Evolutionary conservation across 352 stramenopile genomes (phyloP), one percentile per base, ranked within the genome.

Genomic region (Phytophthora colocasiae): DNA sequence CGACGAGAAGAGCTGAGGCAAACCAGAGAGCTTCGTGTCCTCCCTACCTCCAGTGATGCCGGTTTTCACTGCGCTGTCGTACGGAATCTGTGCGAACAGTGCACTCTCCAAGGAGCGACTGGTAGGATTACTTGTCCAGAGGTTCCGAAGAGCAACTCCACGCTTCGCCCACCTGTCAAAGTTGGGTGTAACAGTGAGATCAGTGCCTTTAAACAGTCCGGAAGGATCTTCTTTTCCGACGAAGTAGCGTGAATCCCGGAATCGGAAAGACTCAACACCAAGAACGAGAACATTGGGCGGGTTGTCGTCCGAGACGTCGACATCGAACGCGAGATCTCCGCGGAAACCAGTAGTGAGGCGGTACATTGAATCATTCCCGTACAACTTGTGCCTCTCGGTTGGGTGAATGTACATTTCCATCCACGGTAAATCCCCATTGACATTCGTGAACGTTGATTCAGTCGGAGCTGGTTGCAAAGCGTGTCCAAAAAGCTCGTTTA

Each of bases 41-140:
- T 55, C 53, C 27, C 53, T 72, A 8, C 72, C 75, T 12, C 48
- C 51, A 11, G 69, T 71, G 5, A 80, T 78, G 10, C 74, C 81
- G 1, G 71, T 73, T 27, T 79, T 63, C 0, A 65, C 57, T 22
- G 69, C 36, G 38, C 64, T 73, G 19, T 90, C 66, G 39, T 82
- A 84, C 7, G 78, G 66, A 12, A 85, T 48, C 48, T 90, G 78
- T 0, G 62, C 81, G 50, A 83, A 90, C 26, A 85, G 41, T 22
- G 81, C 71, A 26, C 77, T 86, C 40, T 88, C 78, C 5, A 90
- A 24, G 2, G 81, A 88, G 2, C 81, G 78, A 63, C 78, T 90
- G 9, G 81, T 88, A 11, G 68, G 71, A 52, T 64, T 81, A 26
- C 75, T 88, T 4, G 81, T 84, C 79, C 81, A 90, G 14, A 90